Conservation (phyloP, 2,329 filamentous ascomycete genomes). For the Aaosphaeria pasadenensis region DNA sequence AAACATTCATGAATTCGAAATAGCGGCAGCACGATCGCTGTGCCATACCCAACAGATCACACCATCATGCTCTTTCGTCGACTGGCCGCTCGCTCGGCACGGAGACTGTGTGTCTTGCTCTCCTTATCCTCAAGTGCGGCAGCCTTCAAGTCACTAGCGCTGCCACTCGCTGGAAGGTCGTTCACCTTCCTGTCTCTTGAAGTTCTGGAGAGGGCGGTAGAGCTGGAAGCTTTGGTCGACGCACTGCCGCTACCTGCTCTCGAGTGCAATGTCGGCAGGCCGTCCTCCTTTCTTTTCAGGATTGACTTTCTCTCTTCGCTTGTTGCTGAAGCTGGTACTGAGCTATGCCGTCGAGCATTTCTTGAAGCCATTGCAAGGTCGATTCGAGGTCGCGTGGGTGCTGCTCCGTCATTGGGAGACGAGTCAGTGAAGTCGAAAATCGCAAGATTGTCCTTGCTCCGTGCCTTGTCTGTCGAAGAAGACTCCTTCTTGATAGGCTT, state of each 20-base stretch:
- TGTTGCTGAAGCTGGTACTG: conserved; percentile 16
- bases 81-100: conserved; percentile 37
- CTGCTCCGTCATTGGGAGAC: conserved; percentile 19
- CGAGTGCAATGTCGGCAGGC: conserved; percentile 20
- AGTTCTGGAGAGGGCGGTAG: conserved; percentile 14
- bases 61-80: conserved; percentile 44
- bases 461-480: conserved; percentile 2
- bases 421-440: conserved; percentile 39
- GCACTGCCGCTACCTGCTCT: conserved; percentile 25
- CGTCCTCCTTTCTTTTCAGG: conserved; percentile 9
- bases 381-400: conserved; percentile 18
- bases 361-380: conserved; percentile 28
- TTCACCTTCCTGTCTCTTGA: conserved; percentile 15
- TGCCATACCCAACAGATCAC: conserved; percentile 5
- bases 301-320: conserved; percentile 8
- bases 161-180: conserved; percentile 7
- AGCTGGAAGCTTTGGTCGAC: conserved; percentile 13
- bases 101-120: conserved; percentile 10
- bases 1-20: no score
- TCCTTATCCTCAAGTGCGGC: conserved; percentile 1
- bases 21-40: no score
- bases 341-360: conserved; percentile 31
- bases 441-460: conserved; percentile 26
- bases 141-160: conserved; percentile 10
- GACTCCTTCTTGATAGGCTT: not conserved